Base-by-base conservation (phyloP, 306 rosid species). In the Urtica urens region DNA sequence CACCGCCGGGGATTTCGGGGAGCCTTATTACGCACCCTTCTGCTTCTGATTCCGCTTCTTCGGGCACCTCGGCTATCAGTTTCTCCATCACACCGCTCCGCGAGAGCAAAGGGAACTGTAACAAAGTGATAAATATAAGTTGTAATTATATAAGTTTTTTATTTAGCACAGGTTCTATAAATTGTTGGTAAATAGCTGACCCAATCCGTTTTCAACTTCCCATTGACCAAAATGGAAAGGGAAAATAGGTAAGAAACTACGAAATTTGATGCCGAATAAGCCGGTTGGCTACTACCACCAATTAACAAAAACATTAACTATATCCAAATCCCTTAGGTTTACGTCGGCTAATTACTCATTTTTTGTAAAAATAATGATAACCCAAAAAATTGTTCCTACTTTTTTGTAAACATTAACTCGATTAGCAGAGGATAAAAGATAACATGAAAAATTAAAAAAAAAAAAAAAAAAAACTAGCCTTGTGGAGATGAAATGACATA, bases 81-180 rank as follows among this genome's bases (percentile, higher is more conserved):
- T 59, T 85, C 60, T 85, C 95, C 79, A 90, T 65, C 58, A 82
- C 79, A 40, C 95, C 95, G 50, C 99, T 85, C 78, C 84, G 81
- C n/a, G 99, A 90, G 43, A 90, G 95, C 79, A 90, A 78, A 71
- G 99, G 99, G 68, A 90, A 90, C 99, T 90, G 92, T 81, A 81
- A 23, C 61, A 35, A 64, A 47, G n/a, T 20, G 30, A 42, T 49
- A 34, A 54, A 24, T 25, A 51, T 57, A 30, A 64, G 10, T 51
- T 43, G 59, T 63, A 41, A 18, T 58, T 18, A 51, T n/a, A n/a
- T n/a, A n/a, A n/a, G n/a, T n/a, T n/a, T n/a, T n/a, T n/a, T n/a
- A n/a, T n/a, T n/a, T n/a, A n/a, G n/a, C n/a, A n/a, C n/a, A n/a
- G n/a, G n/a, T n/a, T n/a, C n/a, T n/a, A n/a, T n/a, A n/a, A n/a